A percentile compares a stretch with the other conserved stretches of the same genome.
phyloP scores from a whole-genome alignment of 352 stramenopile genomes.

The Phytophthora crassamura region DNA sequence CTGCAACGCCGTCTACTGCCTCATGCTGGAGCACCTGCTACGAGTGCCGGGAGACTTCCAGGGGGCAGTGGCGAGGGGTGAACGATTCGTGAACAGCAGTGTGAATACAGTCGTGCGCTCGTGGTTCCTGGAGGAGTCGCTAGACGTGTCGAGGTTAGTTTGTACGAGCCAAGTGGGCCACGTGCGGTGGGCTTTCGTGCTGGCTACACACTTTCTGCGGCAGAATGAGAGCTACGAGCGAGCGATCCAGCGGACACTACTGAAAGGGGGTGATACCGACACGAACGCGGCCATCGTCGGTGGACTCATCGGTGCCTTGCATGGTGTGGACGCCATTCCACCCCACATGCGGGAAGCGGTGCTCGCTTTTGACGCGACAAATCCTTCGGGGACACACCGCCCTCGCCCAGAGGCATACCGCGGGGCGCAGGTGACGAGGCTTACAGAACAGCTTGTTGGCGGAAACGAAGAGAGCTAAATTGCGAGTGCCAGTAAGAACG shows the following conservation, averaged over 20 bases:
- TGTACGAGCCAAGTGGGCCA: constrained; percentile 47
- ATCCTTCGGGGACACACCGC: constrained; percentile 19
- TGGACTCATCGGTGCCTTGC: constrained; percentile 54
- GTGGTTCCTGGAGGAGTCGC: constrained; percentile 60
- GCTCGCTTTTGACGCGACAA: constrained; percentile 48
- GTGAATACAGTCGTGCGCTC: constrained; percentile 37
- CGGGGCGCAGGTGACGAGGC: constrained; percentile 32
- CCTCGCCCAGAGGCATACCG: constrained; percentile 40
- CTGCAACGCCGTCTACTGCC: constrained; percentile 66
- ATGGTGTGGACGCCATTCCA: constrained; percentile 52
- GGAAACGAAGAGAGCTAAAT: neutral
- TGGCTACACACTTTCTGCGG: constrained; percentile 57
- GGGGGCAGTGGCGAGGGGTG: constrained; percentile 43
- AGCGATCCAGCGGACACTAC: constrained; percentile 54
- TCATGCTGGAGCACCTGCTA: constrained; percentile 56
- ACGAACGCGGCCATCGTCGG: constrained; percentile 71
- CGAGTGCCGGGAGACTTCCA: constrained; percentile 40
- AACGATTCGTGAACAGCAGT: constrained; percentile 41
- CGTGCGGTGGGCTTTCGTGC: constrained; percentile 58
- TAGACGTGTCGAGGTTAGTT: constrained; percentile 40
- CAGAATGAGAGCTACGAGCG: constrained; percentile 47
- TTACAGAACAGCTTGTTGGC: constrained; percentile 36
- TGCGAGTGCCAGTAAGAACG: neutral
- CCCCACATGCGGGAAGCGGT: constrained; percentile 50
- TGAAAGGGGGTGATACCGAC: constrained; percentile 65